A percentile compares a stretch with the other conserved stretches of the same genome.
phyloP scores from a whole-genome alignment of 2,329 filamentous ascomycete genomes.

The Diaporthe destruens region DNA sequence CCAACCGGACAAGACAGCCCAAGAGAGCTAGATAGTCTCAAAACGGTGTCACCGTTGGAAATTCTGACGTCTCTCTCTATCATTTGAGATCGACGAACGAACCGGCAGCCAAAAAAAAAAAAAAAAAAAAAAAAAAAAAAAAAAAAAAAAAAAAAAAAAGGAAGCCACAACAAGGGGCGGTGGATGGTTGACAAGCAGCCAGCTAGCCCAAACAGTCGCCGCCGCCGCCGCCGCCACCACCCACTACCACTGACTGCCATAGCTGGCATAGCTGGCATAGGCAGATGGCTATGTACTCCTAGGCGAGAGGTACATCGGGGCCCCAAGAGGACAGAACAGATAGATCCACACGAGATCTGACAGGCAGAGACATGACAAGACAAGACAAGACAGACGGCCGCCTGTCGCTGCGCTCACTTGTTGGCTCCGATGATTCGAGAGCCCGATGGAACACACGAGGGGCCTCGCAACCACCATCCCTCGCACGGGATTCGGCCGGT shows the following conservation, averaged over 20 bases:
- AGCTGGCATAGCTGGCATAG: background rate
- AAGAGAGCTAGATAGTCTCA: conserved; percentile 28
- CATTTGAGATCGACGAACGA: conserved; percentile 3
- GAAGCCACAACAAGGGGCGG: conserved; percentile 6
- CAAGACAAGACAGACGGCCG: background rate
- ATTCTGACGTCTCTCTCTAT: conserved; percentile 15
- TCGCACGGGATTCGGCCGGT: conserved; percentile 8
- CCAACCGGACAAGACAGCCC: background rate
- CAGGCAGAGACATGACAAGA: background rate
- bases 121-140: background rate
- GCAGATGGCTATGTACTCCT: conserved; percentile 17
- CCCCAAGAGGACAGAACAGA: background rate
- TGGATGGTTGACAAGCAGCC: background rate
- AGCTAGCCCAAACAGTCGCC: conserved; percentile 24
- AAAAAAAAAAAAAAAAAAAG: background rate
- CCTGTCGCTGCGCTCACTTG: background rate
- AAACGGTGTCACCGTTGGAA: background rate
- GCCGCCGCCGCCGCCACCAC: conserved; percentile 19
- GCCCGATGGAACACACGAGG: conserved; percentile 16
- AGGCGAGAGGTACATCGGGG: conserved; percentile 17
- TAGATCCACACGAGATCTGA: background rate
- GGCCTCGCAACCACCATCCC: conserved; percentile 19
- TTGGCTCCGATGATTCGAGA: background rate
- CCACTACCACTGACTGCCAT: background rate
- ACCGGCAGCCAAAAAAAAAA: background rate